These are phyloP conservation scores for Lasiosphaeria ovina DNA, from an alignment of 495 filamentous ascomycete genomes.

Conservation along the genomic window DNA sequence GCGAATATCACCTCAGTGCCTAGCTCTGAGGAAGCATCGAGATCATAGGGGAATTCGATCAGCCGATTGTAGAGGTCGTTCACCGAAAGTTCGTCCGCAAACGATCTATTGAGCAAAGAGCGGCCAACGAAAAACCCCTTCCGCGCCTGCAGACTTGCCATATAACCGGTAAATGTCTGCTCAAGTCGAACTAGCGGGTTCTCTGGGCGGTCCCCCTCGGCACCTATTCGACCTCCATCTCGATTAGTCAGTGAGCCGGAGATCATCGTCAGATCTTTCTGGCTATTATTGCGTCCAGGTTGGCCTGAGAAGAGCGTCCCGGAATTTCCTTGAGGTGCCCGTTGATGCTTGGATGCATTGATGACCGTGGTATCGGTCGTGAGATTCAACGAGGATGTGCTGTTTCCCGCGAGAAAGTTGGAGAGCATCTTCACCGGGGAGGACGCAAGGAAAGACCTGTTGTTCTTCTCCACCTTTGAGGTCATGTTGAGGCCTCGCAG, in stretches of 20 bases:
- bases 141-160: constrained; percentile 74
- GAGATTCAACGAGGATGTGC: constrained; percentile 22
- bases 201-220: constrained; percentile 47
- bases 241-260: constrained; percentile 46
- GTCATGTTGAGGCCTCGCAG: constrained; percentile 67
- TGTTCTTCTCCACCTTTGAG: constrained; percentile 55
- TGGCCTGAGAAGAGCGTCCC: constrained; percentile 29
- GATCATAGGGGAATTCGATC: constrained; percentile 73
- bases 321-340: constrained; percentile 37
- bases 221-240: constrained; percentile 45
- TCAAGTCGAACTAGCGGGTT: constrained; percentile 70
- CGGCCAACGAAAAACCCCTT: constrained; percentile 84
- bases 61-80: constrained; percentile 91
- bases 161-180: constrained; percentile 80
- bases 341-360: constrained; percentile 36
- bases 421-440: constrained; percentile 92
- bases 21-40: constrained; percentile 70
- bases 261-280: constrained; percentile 43
- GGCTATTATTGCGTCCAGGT: constrained; percentile 39
- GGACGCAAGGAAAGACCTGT: constrained; percentile 64
- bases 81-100: constrained; percentile 72
- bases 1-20: constrained; percentile 87
- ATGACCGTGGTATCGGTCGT: constrained; percentile 17
- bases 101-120: constrained; percentile 64
- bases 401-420: constrained; percentile 65